Base-by-base conservation (phyloP, 2,329 filamentous ascomycete genomes). In the Cordyceps cicadae region DNA sequence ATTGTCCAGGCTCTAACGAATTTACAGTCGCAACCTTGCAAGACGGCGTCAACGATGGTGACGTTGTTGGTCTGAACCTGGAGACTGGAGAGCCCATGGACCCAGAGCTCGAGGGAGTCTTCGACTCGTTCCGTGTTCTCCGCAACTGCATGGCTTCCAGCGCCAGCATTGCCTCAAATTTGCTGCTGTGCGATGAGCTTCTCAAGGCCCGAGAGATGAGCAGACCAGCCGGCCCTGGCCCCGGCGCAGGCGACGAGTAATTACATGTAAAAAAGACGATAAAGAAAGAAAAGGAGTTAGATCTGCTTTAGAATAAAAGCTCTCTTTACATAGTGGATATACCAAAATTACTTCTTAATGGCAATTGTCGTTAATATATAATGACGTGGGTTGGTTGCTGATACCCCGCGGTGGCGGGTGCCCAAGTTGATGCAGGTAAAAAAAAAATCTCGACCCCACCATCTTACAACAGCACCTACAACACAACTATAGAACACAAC, bases 201-300 rank as follows among this genome's bases (percentile, higher is more conserved):
- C 81, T 99, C 69, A 99, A 99, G 82, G 94, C 94, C 63, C 84
- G 94, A 73, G 93, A 99, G 79, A 99, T 99, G 94, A 88, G 83
- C 54, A 79, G 85, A 70, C 76, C 79, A 74, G 81, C 76, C 45
- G 83, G 83, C 24, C 85, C 85, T 2, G 85, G 85, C 7, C 83
- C 84, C 4, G 84, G 86, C 81, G 85, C 87, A 66, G 84, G 81
- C 17, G 79, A 80, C 48, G 79, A 81, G 34, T 68, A 75, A 81
- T 71, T 77, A 77, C 72, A 74, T 78, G 76, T 80, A 78, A 62
- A 45, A 62, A 56, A 59, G 48, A 41, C 21, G 41, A 59, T 39
- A 60, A 45, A 32, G 53, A 62, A 68, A 71, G 68, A 68, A 69
- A 70, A 70, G 64, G 69, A 69, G 63, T 49, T 71, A 74, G 69